Percentiles rank a stretch among this genome's conserved stretches.
These are phyloP conservation scores for Nakazawaea siamensis DNA, from an alignment of 805 yeast genomes.

Conservation along the genomic window DNA sequence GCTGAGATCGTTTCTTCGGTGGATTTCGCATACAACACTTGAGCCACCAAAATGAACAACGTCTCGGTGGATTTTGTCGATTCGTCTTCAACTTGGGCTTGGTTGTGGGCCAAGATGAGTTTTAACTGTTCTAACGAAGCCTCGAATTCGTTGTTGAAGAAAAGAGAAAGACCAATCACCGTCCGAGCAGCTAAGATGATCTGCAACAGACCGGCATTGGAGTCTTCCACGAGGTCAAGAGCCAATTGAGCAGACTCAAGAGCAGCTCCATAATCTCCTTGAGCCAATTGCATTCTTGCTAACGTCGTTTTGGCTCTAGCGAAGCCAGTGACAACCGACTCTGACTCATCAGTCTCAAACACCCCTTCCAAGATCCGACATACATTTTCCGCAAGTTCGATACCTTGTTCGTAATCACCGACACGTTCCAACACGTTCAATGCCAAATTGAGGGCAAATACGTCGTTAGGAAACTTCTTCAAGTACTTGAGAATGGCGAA, in stretches of 20 bases:
- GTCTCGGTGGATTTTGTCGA: conserved; percentile 22
- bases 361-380: conserved; percentile 41
- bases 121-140: conserved; percentile 62
- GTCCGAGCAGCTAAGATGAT: conserved; percentile 8
- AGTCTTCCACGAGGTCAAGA: conserved; percentile 35
- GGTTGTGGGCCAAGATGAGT: conserved; percentile 50
- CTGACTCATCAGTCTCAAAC: conserved; percentile 50
- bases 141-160: conserved; percentile 55
- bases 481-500: conserved; percentile 59
- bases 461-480: conserved; percentile 52
- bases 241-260: conserved; percentile 53
- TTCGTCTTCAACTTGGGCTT: neutral
- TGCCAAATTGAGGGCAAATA: conserved; percentile 46
- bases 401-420: conserved; percentile 50
- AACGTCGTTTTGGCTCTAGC: conserved; percentile 59
- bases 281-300: conserved; percentile 65
- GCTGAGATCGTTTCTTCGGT: conserved; percentile 72
- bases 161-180: conserved; percentile 64
- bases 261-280: conserved; percentile 45
- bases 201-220: conserved; percentile 17
- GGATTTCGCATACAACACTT: conserved; percentile 71
- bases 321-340: conserved; percentile 36
- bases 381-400: conserved; percentile 35
- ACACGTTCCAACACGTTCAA: conserved; percentile 60
- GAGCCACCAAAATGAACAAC: conserved; percentile 67